Percentiles rank a stretch among this genome's conserved stretches.
Evolutionary conservation across 768 basidiomycete genomes (phyloP).

Genomic region (Tulasnella calospora): DNA sequence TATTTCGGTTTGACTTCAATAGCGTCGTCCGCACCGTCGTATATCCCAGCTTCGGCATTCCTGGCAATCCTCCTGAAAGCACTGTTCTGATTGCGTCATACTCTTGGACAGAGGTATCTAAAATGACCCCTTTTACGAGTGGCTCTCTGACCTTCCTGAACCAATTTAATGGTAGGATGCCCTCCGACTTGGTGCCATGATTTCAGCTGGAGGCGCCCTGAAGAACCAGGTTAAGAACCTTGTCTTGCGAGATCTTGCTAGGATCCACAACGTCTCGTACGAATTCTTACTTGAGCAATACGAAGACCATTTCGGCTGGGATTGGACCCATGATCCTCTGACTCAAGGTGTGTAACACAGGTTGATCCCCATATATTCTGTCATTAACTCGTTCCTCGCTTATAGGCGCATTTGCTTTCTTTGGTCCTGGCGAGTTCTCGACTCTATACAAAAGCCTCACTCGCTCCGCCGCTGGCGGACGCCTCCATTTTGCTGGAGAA

Average conservation of each 20-base stretch:
- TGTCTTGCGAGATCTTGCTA: constrained; percentile 36
- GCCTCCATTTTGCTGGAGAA: constrained; percentile 41
- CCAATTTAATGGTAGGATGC: constrained; percentile 37
- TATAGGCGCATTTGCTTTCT: constrained; percentile 43
- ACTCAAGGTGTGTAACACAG: constrained; percentile 36
- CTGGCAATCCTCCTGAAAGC: constrained; percentile 13
- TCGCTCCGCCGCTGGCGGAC: constrained; percentile 35
- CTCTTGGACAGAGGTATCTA: constrained; percentile 34
- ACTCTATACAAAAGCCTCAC: constrained; percentile 37
- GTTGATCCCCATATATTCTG: background rate
- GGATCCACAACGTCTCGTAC: constrained; percentile 33
- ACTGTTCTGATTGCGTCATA: constrained; percentile 42
- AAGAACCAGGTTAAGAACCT: constrained; percentile 31
- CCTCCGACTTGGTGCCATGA: constrained; percentile 38
- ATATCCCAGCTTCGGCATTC: constrained; percentile 44
- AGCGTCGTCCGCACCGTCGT: constrained; percentile 37
- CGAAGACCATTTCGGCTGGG: constrained; percentile 33
- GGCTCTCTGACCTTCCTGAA: background rate
- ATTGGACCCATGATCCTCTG: constrained; percentile 38
- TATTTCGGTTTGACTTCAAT: constrained; percentile 29
- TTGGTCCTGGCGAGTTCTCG: constrained; percentile 42
- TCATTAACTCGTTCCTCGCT: background rate
- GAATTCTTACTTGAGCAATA: constrained; percentile 28
- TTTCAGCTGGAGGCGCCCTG: constrained; percentile 25
- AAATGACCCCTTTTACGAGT: background rate